Evolutionary conservation across 345 rosid genomes (phyloP), one percentile per base, ranked within the genome.

Genomic region (Kernera saxatilis): DNA sequence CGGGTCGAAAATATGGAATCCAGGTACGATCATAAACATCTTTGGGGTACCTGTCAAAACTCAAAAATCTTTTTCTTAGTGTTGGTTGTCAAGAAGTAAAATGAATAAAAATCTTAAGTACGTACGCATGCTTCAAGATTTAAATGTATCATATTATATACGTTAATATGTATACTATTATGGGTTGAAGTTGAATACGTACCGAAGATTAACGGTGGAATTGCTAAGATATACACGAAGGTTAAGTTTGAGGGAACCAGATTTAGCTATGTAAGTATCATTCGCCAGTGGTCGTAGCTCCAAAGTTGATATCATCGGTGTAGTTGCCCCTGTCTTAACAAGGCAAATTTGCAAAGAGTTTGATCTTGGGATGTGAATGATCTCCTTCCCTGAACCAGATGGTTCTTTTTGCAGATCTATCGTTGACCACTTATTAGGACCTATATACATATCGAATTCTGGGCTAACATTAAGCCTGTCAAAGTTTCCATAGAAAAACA

Each of bases 21-120:
- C 83, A 80, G 4, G 33, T 5, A 5, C 80, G 80, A 63, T 80
- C 83, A 23, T 62, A 43, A 26, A 68, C 69, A 72, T 80, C 83
- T 5, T 72, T 37, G 0, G 35, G 74, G 45, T 54, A 76, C 75
- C 83, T 74, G 17, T 44, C 19, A 35, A 5, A 46, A 32, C 50
- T 72, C 80, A n/a, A n/a, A n/a, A n/a, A n/a, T n/a, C n/a, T n/a
- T 74, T 32, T 32, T 37, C 32, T 58, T 40, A 40, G 36, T 40
- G n/a, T 39, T 8, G 35, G 8, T n/a, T n/a, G 43, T 35, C 17
- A 35, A 35, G 35, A 9, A 17, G 40, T 18, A 56, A 19, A 56
- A 52, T 52, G 21, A 52, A 18, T 26, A 26, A 36, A 14, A 10
- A 5, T 1, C 41, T 23, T 22, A 18, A 55, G 9, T 55, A 29